Evolutionary conservation across 1,139 yeast genomes (phyloP).

Genomic region (Taphrina flavorubra): DNA sequence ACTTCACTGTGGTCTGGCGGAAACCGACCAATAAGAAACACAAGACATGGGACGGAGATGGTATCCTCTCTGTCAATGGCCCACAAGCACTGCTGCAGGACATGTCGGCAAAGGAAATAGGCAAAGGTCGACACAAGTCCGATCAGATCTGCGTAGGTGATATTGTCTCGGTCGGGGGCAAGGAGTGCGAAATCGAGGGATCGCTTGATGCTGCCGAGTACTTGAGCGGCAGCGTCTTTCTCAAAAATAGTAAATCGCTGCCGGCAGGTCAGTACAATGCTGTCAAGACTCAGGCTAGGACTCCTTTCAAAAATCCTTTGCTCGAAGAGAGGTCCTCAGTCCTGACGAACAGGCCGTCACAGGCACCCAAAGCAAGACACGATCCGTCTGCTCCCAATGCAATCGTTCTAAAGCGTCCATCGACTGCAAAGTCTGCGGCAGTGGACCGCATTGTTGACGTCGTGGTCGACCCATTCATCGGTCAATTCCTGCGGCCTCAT

Average conservation of each 20-base stretch:
- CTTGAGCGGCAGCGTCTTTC: constrained; percentile 44
- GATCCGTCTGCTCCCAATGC: constrained; percentile 56
- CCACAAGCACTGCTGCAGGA: constrained; percentile 47
- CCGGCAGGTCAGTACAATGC: neutral
- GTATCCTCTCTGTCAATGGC: constrained; percentile 56
- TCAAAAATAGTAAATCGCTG: constrained; percentile 1
- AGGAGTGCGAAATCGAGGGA: constrained; percentile 63
- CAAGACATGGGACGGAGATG: constrained; percentile 97
- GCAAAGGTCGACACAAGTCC: constrained; percentile 34
- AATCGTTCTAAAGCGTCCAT: constrained; percentile 57
- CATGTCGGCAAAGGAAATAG: constrained; percentile 47
- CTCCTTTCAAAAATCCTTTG: constrained; percentile 27
- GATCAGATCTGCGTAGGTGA: constrained; percentile 53
- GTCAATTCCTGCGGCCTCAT: constrained; percentile 70
- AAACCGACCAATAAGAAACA: constrained; percentile 76
- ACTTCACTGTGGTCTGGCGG: constrained; percentile 64
- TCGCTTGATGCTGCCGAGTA: constrained; percentile 50
- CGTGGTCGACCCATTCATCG: constrained; percentile 70
- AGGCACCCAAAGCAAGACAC: constrained; percentile 52
- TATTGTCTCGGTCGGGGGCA: constrained; percentile 58
- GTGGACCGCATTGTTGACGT: constrained; percentile 57
- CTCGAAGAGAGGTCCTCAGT: neutral
- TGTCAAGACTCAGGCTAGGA: constrained; percentile 6
- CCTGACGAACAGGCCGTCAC: neutral
- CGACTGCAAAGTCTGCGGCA: constrained; percentile 41